A percentile compares a stretch with the other conserved stretches of the same genome.
Evolutionary conservation across 2,329 filamentous ascomycete genomes (phyloP).

Genomic region (Alternaria sp.): DNA sequence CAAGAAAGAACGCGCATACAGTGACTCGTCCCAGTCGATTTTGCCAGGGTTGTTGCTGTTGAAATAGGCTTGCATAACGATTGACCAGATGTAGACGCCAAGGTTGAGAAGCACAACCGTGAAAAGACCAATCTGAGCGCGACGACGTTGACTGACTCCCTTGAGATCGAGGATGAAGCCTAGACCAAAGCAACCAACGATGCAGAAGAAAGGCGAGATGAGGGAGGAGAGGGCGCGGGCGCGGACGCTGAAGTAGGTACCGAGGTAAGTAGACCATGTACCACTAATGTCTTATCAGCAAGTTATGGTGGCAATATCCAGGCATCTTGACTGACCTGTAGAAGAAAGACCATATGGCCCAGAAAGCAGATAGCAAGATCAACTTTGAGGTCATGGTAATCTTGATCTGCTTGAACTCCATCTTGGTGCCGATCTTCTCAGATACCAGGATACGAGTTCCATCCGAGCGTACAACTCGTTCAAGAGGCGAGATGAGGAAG

Average conservation of each 20-base stretch:
- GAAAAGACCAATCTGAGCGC: conserved; percentile 58
- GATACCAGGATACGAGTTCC: conserved; percentile 56
- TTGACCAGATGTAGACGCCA: conserved; percentile 62
- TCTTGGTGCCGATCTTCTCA: conserved; percentile 53
- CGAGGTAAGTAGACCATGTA: conserved; percentile 58
- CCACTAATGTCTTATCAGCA: conserved; percentile 42
- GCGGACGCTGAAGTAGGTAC: conserved; percentile 57
- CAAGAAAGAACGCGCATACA: conserved; percentile 56
- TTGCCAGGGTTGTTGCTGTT: conserved; percentile 52
- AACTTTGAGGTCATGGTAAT: conserved; percentile 51
- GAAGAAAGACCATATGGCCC: conserved; percentile 60
- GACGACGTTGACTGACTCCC: conserved; percentile 65
- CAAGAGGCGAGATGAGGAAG: conserved; percentile 58
- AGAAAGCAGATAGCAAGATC: conserved; percentile 53
- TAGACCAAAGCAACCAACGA: conserved; percentile 60
- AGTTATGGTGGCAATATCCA: not conserved
- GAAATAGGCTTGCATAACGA: conserved; percentile 58
- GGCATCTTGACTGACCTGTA: conserved; percentile 39
- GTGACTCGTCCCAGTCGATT: conserved; percentile 58
- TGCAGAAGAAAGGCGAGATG: conserved; percentile 61
- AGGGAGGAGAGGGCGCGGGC: conserved; percentile 57
- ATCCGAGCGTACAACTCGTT: conserved; percentile 58
- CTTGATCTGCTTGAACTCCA: conserved; percentile 53
- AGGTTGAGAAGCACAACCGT: conserved; percentile 58
- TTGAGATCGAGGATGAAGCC: conserved; percentile 71